These are phyloP conservation scores for Euphorbia tirucalli DNA, from an alignment of 345 rosid genomes.

Conservation along the genomic window DNA sequence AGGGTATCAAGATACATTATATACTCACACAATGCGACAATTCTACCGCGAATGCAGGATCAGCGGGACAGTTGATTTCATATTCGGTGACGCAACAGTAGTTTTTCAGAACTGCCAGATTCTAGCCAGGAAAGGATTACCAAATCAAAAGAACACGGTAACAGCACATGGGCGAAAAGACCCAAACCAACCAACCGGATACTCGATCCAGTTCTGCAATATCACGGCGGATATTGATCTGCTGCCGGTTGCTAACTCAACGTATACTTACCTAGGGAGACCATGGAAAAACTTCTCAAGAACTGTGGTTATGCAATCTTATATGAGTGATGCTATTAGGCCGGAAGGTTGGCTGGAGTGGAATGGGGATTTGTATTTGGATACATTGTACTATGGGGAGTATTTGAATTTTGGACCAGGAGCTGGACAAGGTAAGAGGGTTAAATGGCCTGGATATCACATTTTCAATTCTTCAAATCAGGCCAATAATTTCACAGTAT, in stretches of 20 bases:
- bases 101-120: constrained; percentile 36
- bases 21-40: constrained; percentile 37
- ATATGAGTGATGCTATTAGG: constrained; percentile 23
- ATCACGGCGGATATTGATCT: constrained; percentile 34
- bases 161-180: constrained; percentile 40
- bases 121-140: constrained; percentile 23
- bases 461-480: constrained; percentile 14
- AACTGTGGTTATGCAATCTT: constrained; percentile 33
- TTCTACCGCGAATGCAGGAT: constrained; percentile 36
- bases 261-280: constrained; percentile 32
- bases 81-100: constrained; percentile 37
- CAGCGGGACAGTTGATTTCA: constrained; percentile 40
- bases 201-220: constrained; percentile 35
- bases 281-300: constrained; percentile 43
- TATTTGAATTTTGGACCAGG: constrained; percentile 32
- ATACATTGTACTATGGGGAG: constrained; percentile 37
- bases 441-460: constrained; percentile 33
- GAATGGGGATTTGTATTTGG: constrained; percentile 29
- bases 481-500: constrained; percentile 35
- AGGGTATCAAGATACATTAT: constrained; percentile 40
- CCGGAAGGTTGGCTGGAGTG: constrained; percentile 42
- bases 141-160: constrained; percentile 35
- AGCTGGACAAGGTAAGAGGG: constrained; percentile 27
- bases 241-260: constrained; percentile 19
- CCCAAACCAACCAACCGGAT: constrained; percentile 32